Evolutionary conservation across 352 stramenopile species (phyloP).

Genomic region (Globisporangium apiculatum): DNA sequence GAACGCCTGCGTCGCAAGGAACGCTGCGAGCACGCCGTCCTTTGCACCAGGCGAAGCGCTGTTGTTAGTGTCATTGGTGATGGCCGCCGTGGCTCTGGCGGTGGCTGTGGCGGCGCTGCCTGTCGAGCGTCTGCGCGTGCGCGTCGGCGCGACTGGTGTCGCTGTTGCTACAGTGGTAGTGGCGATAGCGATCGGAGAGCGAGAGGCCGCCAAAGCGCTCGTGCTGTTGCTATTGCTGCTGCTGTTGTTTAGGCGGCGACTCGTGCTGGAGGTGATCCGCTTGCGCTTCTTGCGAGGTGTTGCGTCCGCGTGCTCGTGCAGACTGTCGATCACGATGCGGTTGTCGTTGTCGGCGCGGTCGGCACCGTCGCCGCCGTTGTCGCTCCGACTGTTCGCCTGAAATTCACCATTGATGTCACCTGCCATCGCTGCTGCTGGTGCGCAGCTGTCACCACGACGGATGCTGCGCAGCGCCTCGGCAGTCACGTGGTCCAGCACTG

Average conservation of each 20-base stretch:
- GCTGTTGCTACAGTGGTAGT: too few relatives aligned
- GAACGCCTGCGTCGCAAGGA: conserved; percentile 36
- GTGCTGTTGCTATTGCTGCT: not conserved
- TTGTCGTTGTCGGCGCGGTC: conserved; percentile 1
- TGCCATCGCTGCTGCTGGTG: not conserved
- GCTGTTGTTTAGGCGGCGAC: not conserved
- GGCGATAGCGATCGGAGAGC: too few relatives aligned
- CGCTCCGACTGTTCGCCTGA: too few relatives aligned
- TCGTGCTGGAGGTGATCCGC: not conserved
- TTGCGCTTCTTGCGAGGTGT: conserved; percentile 5
- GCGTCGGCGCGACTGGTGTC: too few relatives aligned
- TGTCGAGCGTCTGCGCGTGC: not conserved
- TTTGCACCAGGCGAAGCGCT: conserved; percentile 1
- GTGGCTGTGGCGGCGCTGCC: too few relatives aligned
- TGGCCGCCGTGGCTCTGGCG: not conserved
- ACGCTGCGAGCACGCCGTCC: conserved; percentile 32
- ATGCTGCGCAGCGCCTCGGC: conserved; percentile 5
- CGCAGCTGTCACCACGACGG: not conserved
- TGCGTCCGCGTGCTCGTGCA: not conserved
- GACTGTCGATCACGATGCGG: not conserved
- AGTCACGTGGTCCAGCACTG: conserved; percentile 1
- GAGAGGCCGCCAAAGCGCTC: too few relatives aligned
- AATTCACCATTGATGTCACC: too few relatives aligned
- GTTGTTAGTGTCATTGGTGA: not conserved
- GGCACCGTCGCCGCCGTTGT: not conserved